A percentile compares a stretch with the other conserved stretches of the same genome.
Conservation (phyloP, 192 early-diverging fungal genomes). For the Backusella westeae region DNA sequence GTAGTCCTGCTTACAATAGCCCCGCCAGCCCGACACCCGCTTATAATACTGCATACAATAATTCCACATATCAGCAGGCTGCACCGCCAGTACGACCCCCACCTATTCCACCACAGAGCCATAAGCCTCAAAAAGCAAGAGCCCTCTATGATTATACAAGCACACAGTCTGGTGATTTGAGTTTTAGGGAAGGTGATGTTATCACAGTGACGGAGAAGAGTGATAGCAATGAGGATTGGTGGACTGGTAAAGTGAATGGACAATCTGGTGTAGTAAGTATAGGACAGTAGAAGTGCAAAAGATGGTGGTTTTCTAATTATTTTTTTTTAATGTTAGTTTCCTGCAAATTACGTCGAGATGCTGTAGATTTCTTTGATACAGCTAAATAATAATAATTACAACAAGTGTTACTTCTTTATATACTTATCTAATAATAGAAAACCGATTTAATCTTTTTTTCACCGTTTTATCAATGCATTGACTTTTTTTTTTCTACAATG, state of each 20-base stretch:
- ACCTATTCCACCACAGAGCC: conserved; percentile 46
- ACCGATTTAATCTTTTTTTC: neutral
- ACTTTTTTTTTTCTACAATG: neutral
- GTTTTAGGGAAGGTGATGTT: conserved; percentile 41
- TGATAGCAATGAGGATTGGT: conserved; percentile 45
- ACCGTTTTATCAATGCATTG: neutral
- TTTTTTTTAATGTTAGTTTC: neutral
- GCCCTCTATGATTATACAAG: conserved; percentile 41
- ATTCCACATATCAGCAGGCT: neutral
- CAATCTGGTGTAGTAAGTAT: conserved; percentile 30
- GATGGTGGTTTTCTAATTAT: too few species aligned
- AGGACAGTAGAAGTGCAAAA: too few species aligned
- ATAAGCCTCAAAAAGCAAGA: conserved; percentile 27
- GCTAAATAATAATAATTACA: neutral
- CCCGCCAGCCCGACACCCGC: neutral
- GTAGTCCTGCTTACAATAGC: neutral
- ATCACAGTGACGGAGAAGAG: conserved; percentile 43
- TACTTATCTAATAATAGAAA: neutral
- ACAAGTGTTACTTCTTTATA: neutral
- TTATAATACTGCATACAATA: neutral
- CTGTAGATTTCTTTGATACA: neutral
- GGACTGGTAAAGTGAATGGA: conserved; percentile 34
- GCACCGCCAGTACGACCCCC: conserved; percentile 24
- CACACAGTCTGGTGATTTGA: conserved; percentile 39
- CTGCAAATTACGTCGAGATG: neutral